Conservation (phyloP, 257 asterid genomes). For the Solanum virginianum region DNA sequence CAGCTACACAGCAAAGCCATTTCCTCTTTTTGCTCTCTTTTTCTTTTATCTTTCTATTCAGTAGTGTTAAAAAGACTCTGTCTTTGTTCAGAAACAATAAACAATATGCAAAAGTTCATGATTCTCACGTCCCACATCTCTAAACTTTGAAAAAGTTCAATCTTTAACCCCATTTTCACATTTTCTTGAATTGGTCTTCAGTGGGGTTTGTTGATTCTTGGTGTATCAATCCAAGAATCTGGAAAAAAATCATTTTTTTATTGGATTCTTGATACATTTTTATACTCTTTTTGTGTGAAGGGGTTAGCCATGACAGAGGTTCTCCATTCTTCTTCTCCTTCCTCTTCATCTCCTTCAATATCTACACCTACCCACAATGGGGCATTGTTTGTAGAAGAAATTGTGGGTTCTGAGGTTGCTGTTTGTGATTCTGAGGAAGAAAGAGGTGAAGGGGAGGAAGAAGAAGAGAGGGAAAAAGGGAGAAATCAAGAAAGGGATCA, state of each 20-base stretch:
- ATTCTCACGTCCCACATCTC: conserved; percentile 60
- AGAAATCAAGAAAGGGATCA: conserved; percentile 57
- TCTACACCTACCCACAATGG: conserved; percentile 65
- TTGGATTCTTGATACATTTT: background rate
- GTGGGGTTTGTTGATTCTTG: background rate
- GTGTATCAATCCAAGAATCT: background rate
- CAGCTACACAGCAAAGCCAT: background rate
- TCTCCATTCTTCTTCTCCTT: conserved; percentile 77
- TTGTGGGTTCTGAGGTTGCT: background rate
- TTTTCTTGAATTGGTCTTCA: conserved; percentile 1
- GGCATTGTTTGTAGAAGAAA: conserved; percentile 39
- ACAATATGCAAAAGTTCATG: conserved; percentile 28
- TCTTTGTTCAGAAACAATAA: background rate
- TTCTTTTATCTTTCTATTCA: too few relatives aligned
- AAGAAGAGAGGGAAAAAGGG: conserved; percentile 16
- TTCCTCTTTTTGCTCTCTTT: background rate
- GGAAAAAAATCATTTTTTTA: conserved; percentile 3
- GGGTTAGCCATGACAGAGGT: conserved; percentile 71
- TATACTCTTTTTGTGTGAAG: background rate
- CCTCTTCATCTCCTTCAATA: conserved; percentile 60
- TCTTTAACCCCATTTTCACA: background rate
- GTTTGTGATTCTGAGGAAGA: conserved; percentile 6
- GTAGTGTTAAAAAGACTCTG: background rate
- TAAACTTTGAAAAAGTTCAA: conserved; percentile 1
- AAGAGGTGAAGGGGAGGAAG: conserved; percentile 24